Conservation (phyloP, 306 rosid genomes). For the Cicer chorassanicum region DNA sequence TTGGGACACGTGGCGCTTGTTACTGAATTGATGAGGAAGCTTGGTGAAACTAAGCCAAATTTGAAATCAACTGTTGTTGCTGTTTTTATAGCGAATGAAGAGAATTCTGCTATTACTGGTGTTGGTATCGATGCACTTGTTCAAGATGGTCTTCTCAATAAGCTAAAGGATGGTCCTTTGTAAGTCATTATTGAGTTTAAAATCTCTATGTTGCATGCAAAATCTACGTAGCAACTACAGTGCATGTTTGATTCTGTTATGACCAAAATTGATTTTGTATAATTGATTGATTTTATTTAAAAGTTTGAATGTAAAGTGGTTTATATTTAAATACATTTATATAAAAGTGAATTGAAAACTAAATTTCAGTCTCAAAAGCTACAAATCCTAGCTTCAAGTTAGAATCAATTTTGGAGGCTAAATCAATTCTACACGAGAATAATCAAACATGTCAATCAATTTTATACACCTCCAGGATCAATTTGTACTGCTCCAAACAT, state of each 20-base stretch:
- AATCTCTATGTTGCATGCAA: slow-evolving; percentile 20
- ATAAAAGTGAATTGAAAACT: too few relatives aligned
- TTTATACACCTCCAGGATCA: too few relatives aligned
- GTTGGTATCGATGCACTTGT: slow-evolving; percentile 92
- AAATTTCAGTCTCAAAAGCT: too few relatives aligned
- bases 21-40: slow-evolving; percentile 81
- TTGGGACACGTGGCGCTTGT: slow-evolving; percentile 93
- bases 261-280: too few relatives aligned
- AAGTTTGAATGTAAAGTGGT: too few relatives aligned
- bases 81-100: slow-evolving; percentile 90
- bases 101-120: slow-evolving; percentile 80
- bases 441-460: too few relatives aligned
- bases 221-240: not conserved
- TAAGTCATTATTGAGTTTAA: slow-evolving; percentile 50
- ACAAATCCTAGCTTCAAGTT: too few relatives aligned
- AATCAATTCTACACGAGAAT: too few relatives aligned
- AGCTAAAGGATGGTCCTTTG: slow-evolving; percentile 85
- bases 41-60: slow-evolving; percentile 71
- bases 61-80: slow-evolving; percentile 86
- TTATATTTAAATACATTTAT: too few relatives aligned
- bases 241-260: not conserved
- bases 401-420: too few relatives aligned
- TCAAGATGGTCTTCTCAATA: slow-evolving; percentile 72
- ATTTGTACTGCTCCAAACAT: too few relatives aligned
- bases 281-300: too few relatives aligned